Evolutionary conservation across 768 basidiomycete species (phyloP).

Genomic region (Tremella mesenterica): DNA sequence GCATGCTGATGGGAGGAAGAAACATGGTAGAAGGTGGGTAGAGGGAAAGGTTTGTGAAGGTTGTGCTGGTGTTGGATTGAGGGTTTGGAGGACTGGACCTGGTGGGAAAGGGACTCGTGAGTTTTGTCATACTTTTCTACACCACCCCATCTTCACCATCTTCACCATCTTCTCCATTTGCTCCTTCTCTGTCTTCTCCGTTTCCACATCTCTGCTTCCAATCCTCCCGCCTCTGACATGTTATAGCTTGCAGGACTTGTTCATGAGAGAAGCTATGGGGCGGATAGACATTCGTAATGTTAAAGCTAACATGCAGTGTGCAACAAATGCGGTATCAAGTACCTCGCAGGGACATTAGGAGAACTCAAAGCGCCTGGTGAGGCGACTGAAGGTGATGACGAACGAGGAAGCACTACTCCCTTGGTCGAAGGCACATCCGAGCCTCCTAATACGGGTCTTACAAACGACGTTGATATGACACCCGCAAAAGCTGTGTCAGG

Average conservation of each 20-base stretch:
- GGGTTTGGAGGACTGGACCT: conserved; percentile 36
- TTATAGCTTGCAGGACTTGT: too few species aligned
- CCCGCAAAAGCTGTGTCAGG: too few species aligned
- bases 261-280: too few species aligned
- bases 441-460: too few species aligned
- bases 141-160: too few species aligned
- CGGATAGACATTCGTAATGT: neutral
- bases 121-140: conserved; percentile 4
- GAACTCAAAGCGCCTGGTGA: conserved; percentile 30
- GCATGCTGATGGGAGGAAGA: conserved; percentile 7
- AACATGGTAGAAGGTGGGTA: conserved; percentile 9
- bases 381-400: too few species aligned
- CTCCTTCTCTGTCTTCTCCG: neutral
- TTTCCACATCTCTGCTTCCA: too few species aligned
- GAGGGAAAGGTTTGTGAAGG: conserved; percentile 28
- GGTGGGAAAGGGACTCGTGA: conserved; percentile 29
- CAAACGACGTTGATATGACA: too few species aligned
- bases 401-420: too few species aligned
- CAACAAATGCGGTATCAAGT: conserved; percentile 31
- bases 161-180: neutral
- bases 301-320: conserved; percentile 30
- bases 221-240: too few species aligned
- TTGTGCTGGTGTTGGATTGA: conserved; percentile 19
- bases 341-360: conserved; percentile 16
- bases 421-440: too few species aligned